Evolutionary conservation across 441 rosid genomes (phyloP).

Genomic region (Arabidopsis lyrata): DNA sequence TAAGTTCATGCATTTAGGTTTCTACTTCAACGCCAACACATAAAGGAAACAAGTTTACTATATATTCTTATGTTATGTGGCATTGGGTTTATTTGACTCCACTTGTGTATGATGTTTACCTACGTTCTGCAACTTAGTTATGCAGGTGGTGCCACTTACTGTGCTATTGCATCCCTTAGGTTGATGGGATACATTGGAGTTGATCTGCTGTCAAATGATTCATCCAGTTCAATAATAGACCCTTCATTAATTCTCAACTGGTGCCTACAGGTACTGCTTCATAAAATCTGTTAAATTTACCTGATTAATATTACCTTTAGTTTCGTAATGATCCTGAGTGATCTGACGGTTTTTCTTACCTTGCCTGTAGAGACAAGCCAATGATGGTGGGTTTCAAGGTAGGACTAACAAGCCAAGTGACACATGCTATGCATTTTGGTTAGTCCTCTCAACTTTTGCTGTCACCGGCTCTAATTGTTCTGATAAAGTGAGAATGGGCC

Average conservation of each 20-base stretch:
- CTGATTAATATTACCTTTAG: not conserved
- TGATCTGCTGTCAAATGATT: conserved; percentile 57
- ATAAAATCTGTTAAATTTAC: not conserved
- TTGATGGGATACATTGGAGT: conserved; percentile 85
- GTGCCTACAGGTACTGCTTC: conserved; percentile 68
- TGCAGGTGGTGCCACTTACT: conserved; percentile 95
- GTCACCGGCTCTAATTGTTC: not conserved
- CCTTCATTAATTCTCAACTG: conserved; percentile 70
- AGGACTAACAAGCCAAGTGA: conserved; percentile 87
- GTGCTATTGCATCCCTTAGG: conserved; percentile 91
- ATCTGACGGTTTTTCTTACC: conserved; percentile 19
- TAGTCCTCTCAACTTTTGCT: conserved; percentile 31
- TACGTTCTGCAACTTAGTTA: conserved; percentile 60
- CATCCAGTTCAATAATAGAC: conserved; percentile 56
- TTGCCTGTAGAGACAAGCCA: conserved; percentile 73
- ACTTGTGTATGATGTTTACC: conserved; percentile 49
- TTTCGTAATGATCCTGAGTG: not conserved
- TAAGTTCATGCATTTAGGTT: not conserved
- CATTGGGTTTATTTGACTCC: conserved; percentile 14
- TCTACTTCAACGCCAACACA: not conserved
- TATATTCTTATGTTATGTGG: not conserved
- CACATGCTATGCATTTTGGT: conserved; percentile 99
- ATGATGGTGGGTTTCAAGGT: conserved; percentile 94
- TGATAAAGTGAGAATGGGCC: conserved; percentile 24
- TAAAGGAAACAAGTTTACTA: not conserved